phyloP scores from a whole-genome alignment of 2,329 filamentous ascomycete species.

The Coleophoma cylindrospora region DNA sequence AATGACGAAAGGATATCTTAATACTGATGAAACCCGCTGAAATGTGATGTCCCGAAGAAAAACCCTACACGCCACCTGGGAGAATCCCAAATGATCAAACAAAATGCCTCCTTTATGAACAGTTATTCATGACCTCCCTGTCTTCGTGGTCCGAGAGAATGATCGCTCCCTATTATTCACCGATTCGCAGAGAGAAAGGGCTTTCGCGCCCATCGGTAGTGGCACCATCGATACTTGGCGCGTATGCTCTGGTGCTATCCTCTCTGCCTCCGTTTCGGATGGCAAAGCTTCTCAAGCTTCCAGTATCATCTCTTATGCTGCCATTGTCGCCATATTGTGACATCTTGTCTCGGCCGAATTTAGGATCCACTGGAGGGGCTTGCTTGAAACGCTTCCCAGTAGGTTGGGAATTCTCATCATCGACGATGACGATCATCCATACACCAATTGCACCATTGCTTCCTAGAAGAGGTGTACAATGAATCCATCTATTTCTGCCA shows the following conservation, averaged over 20 bases:
- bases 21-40: too few species aligned
- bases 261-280: conserved; percentile 9
- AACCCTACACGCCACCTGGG: too few species aligned
- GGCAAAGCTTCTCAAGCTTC: conserved; percentile 19
- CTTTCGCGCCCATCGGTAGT: not conserved
- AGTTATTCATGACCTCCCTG: too few species aligned
- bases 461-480: conserved; percentile 69
- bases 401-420: conserved; percentile 44
- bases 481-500: conserved; percentile 68
- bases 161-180: not conserved
- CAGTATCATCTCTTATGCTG: conserved; percentile 10
- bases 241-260: not conserved
- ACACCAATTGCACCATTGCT: conserved; percentile 65
- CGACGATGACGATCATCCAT: conserved; percentile 73
- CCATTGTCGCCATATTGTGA: not conserved
- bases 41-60: too few species aligned
- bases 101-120: too few species aligned
- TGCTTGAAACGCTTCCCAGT: conserved; percentile 14
- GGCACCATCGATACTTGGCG: not conserved
- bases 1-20: too few species aligned
- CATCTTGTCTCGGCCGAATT: conserved; percentile 13
- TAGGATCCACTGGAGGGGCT: conserved; percentile 25
- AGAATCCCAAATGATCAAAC: too few species aligned
- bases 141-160: too few species aligned
- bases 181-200: not conserved